A percentile compares a stretch with the other conserved stretches of the same genome.
Conservation (phyloP, 1,284 basidiomycete species). For the Phlebopus sp. region DNA sequence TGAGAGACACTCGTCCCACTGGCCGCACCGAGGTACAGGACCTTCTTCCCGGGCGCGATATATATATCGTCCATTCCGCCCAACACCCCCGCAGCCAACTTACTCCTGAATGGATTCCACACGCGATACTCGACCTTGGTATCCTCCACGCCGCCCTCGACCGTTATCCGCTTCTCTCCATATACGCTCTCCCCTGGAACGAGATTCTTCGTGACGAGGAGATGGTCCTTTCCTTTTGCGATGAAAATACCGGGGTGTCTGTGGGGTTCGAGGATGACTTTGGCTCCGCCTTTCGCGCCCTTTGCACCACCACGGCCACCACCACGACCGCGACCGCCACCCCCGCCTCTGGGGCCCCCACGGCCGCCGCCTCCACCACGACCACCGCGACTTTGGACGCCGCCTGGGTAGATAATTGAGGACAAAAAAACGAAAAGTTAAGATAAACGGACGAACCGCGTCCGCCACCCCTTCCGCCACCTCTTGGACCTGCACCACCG, state of each 20-base stretch:
- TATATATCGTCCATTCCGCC: conserved; percentile 94
- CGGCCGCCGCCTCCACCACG: conserved; percentile 40
- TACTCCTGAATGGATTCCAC: conserved; percentile 99
- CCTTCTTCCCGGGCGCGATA: conserved; percentile 94
- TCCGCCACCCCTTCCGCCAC: conserved; percentile 39
- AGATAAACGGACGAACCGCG: conserved; percentile 11
- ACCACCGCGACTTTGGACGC: conserved; percentile 29
- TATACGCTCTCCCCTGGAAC: conserved; percentile 98
- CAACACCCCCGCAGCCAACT: conserved; percentile 95
- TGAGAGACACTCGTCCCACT: conserved; percentile 97
- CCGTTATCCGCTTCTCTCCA: conserved; percentile 93
- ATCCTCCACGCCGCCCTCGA: conserved; percentile 76
- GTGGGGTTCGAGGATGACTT: conserved; percentile 93
- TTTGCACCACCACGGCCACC: conserved; percentile 47
- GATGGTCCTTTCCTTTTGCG: conserved; percentile 93
- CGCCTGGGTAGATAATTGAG: too few relatives aligned
- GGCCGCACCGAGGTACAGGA: conserved; percentile 96
- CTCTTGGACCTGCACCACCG: conserved; percentile 43
- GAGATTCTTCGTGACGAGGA: conserved; percentile 97
- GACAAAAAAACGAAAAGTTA: conserved; percentile 2
- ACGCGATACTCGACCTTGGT: conserved; percentile 97
- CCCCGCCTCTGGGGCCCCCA: conserved; percentile 37
- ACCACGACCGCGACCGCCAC: conserved; percentile 42
- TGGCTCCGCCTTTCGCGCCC: conserved; percentile 78
- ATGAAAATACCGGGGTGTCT: conserved; percentile 93